phyloP scores from a whole-genome alignment of 2,329 filamentous ascomycete species.

The Didymella keratinophila region DNA sequence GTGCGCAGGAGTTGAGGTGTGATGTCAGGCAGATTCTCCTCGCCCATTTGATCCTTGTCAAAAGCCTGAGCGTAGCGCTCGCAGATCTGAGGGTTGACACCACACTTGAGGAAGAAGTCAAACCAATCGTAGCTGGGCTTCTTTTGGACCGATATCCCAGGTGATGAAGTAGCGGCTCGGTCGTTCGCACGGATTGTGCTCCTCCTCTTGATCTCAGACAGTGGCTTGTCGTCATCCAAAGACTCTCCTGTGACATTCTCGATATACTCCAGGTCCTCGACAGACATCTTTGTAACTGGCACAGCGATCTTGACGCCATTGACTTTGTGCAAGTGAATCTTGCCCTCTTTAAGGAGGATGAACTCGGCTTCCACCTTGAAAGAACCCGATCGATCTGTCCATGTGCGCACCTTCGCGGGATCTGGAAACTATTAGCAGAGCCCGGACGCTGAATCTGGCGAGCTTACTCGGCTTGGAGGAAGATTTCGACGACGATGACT shows the following conservation, averaged over 20 bases:
- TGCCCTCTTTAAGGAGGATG: slow-evolving; percentile 90
- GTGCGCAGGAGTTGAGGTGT: slow-evolving; percentile 82
- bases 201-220: slow-evolving; percentile 77
- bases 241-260: slow-evolving; percentile 87
- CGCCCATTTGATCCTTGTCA: slow-evolving; percentile 90
- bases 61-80: slow-evolving; percentile 94
- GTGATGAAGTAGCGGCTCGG: slow-evolving; percentile 40
- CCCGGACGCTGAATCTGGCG: slow-evolving; percentile 20
- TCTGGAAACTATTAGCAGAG: slow-evolving; percentile 57
- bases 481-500: slow-evolving; percentile 50
- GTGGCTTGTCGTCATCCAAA: slow-evolving; percentile 88
- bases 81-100: slow-evolving; percentile 90
- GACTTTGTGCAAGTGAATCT: slow-evolving; percentile 96
- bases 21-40: slow-evolving; percentile 89
- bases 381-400: slow-evolving; percentile 93
- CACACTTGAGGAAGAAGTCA: slow-evolving; percentile 93
- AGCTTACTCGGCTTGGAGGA: slow-evolving; percentile 76
- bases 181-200: slow-evolving; percentile 61
- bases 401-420: slow-evolving; percentile 80
- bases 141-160: slow-evolving; percentile 70
- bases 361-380: slow-evolving; percentile 99
- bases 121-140: slow-evolving; percentile 96
- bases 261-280: slow-evolving; percentile 93
- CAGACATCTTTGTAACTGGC: slow-evolving; percentile 92
- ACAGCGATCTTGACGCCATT: slow-evolving; percentile 99